Evolutionary conservation across 139 green algal genomes (phyloP), one percentile per base, ranked within the genome.

Genomic region (Tetraselmis chui): DNA sequence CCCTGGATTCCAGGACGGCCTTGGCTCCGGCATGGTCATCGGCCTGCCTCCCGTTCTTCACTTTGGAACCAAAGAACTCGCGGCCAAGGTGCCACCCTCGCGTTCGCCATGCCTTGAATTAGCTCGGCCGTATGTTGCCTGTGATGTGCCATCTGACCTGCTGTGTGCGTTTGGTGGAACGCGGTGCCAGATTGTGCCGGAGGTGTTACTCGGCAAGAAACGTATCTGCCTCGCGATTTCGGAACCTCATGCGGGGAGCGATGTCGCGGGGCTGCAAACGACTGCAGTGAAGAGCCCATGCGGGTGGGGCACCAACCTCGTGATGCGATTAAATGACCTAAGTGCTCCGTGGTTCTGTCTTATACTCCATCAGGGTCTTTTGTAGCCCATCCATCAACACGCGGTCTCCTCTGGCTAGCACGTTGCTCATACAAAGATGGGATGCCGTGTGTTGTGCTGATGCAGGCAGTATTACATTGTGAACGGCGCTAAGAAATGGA

Each of bases 401-500:
- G n/a, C n/a, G n/a, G n/a, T n/a, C n/a, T n/a, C n/a, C n/a, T n/a
- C n/a, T n/a, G n/a, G n/a, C n/a, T n/a, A n/a, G n/a, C n/a, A n/a
- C n/a, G n/a, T n/a, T n/a, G n/a, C n/a, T n/a, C n/a, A n/a, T n/a
- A n/a, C n/a, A n/a, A n/a, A n/a, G n/a, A n/a, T n/a, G n/a, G n/a
- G n/a, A n/a, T n/a, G n/a, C n/a, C n/a, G n/a, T n/a, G n/a, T n/a
- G n/a, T n/a, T n/a, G n/a, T n/a, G n/a, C n/a, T n/a, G n/a, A 5
- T 25, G 11, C 45, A 67, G 76, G 23, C 58, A 31, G 11, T 74
- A 78, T n/a, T 88, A 84, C 81, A 59, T 85, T 31, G 84, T 88
- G 76, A 85, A 81, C 29, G 84, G 84, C 27, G 81, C 80, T 25
- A 88, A 88, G 31, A 88, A 88, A 59, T 88, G 84, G 84, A 88